A percentile compares a stretch with the other conserved stretches of the same genome.
phyloP scores from a whole-genome alignment of 2,329 filamentous ascomycete genomes.

The Apiospora marii region DNA sequence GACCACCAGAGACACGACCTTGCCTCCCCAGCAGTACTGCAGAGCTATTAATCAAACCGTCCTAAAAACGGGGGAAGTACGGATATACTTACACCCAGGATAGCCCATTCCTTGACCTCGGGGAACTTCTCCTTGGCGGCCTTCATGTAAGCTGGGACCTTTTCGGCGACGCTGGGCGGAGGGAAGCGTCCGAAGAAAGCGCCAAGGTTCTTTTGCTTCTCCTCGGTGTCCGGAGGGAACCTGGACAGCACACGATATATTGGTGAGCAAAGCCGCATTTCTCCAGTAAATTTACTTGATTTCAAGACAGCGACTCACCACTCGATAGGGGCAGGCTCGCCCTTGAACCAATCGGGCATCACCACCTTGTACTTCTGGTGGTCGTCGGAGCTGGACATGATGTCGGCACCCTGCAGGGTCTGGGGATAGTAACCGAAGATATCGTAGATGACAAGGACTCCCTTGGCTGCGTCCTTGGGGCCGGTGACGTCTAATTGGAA shows the following conservation, averaged over 20 bases:
- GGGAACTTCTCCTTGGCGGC: slow-evolving; percentile 61
- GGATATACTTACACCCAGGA: slow-evolving; percentile 62
- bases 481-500: slow-evolving; percentile 55
- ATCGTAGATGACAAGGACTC: slow-evolving; percentile 69
- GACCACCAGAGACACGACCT: slow-evolving; percentile 63
- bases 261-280: neutral
- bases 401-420: slow-evolving; percentile 75
- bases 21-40: slow-evolving; percentile 75
- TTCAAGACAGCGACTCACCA: slow-evolving; percentile 44
- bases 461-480: slow-evolving; percentile 59
- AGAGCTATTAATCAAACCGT: slow-evolving; percentile 26
- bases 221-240: slow-evolving; percentile 69
- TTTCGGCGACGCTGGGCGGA: slow-evolving; percentile 54
- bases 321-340: slow-evolving; percentile 67
- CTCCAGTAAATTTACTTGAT: neutral
- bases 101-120: slow-evolving; percentile 64
- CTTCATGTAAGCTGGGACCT: slow-evolving; percentile 63
- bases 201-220: slow-evolving; percentile 67
- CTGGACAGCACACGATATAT: slow-evolving; percentile 38
- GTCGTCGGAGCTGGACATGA: slow-evolving; percentile 62
- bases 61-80: neutral
- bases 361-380: slow-evolving; percentile 81
- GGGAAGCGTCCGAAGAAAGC: slow-evolving; percentile 64
- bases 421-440: slow-evolving; percentile 79
- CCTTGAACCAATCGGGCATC: slow-evolving; percentile 92